A percentile compares a stretch with the other conserved stretches of the same genome.
phyloP scores from a whole-genome alignment of 306 rosid species.

The Malus orientalis region DNA sequence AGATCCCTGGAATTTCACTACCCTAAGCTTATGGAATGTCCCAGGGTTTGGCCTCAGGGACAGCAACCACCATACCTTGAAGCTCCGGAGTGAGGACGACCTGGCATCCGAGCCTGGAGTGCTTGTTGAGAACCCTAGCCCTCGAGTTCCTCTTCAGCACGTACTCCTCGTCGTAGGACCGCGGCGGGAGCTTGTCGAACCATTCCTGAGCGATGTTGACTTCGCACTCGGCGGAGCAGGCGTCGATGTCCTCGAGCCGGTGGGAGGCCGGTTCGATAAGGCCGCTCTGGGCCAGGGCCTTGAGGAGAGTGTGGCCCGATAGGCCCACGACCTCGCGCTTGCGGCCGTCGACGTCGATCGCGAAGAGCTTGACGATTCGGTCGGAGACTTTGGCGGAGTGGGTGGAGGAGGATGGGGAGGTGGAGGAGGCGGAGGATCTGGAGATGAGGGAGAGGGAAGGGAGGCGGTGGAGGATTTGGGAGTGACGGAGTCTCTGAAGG shows the following conservation, averaged over 20 bases:
- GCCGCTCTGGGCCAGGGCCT: conserved; percentile 59
- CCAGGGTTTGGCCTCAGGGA: conserved; percentile 91
- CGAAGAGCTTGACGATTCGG: conserved; percentile 69
- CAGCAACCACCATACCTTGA: conserved; percentile 93
- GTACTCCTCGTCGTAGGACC: conserved; percentile 81
- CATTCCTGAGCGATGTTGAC: conserved; percentile 91
- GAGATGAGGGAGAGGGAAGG: conserved; percentile 49
- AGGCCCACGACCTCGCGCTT: conserved; percentile 71
- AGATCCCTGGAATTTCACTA: not conserved
- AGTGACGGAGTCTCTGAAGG: conserved; percentile 39
- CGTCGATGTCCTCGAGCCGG: conserved; percentile 85
- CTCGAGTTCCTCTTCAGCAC: conserved; percentile 55
- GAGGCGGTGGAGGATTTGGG: conserved; percentile 48
- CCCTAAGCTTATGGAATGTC: conserved; percentile 46
- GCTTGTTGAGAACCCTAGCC: conserved; percentile 63
- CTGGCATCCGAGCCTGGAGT: conserved; percentile 89
- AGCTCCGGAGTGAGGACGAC: conserved; percentile 64
- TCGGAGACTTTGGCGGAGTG: conserved; percentile 59
- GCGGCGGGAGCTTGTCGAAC: conserved; percentile 78
- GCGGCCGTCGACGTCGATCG: conserved; percentile 61
- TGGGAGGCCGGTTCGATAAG: conserved; percentile 84
- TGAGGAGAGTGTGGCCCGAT: conserved; percentile 75
- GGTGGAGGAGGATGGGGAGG: conserved; percentile 18
- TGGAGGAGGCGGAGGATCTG: conserved; percentile 34
- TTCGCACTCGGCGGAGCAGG: conserved; percentile 91